Evolutionary conservation across 2,329 filamentous ascomycete species (phyloP), one percentile per base, ranked within the genome.

Genomic region (Diplodia sapinea): DNA sequence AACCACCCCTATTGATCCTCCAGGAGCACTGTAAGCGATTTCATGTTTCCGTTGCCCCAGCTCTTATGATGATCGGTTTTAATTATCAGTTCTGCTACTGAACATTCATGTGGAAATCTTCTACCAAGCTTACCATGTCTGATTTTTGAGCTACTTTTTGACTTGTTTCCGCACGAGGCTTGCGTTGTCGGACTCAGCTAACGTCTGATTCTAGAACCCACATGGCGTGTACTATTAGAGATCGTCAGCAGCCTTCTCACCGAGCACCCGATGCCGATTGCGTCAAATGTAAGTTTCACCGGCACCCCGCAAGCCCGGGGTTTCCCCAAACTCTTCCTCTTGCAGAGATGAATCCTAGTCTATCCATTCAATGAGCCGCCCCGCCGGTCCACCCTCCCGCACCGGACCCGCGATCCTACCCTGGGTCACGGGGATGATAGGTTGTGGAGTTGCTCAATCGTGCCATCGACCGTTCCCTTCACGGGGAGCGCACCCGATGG

Each of bases 341-440:
- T 73, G 79, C 78, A 73, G 85, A 82, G 84, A 87, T 85, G 85
- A 85, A 83, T 85, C 81, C 82, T 78, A 86, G 84, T 86, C 83
- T 84, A 87, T 87, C 85, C 85, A 86, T 87, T 87, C 85, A 84
- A 86, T 78, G 84, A 86, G 29, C 66, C 85, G 26, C 79, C 81
- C 81, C 78, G 83, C 89, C 89, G 83, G 90, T 88, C 86, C 86
- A 88, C 86, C 82, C 90, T 92, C 85, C 86, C 89, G 79, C 87
- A 91, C 89, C 86, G 78, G 82, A 92, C 87, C 75, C 72, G 78
- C 33, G 73, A 76, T 31, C 54, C 69, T 68, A 78, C 73, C 79
- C 75, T 75, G 80, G 84, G 82, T 80, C 29, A 92, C 84, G 15
- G 66, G 66, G 51, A 63, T 89, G 92, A 80, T 77, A 51, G 85